These are phyloP conservation scores for Candida krabiensis DNA, from an alignment of 805 yeast genomes.

Conservation along the genomic window DNA sequence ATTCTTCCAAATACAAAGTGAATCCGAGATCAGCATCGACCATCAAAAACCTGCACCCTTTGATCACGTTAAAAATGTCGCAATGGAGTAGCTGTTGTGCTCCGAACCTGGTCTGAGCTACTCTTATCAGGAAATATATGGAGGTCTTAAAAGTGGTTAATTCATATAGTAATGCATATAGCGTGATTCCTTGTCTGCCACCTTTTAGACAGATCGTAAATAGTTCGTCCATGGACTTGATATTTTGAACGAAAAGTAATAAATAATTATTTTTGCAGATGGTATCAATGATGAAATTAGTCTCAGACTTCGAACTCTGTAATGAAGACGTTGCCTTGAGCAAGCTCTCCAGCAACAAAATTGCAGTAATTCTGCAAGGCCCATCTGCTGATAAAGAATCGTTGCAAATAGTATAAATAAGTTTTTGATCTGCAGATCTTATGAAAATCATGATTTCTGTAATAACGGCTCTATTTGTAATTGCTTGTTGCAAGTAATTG, in stretches of 20 bases:
- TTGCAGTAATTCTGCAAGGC: constrained; percentile 68
- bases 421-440: constrained; percentile 55
- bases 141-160: constrained; percentile 75
- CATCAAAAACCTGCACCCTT: constrained; percentile 52
- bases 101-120: constrained; percentile 76
- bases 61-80: constrained; percentile 65
- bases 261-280: constrained; percentile 68
- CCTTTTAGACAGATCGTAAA: constrained; percentile 37
- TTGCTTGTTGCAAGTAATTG: constrained; percentile 57
- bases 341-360: constrained; percentile 62
- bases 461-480: constrained; percentile 41
- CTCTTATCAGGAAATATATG: constrained; percentile 64
- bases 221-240: constrained; percentile 69
- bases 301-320: constrained; percentile 51
- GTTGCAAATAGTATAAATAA: constrained; percentile 65
- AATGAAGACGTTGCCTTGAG: constrained; percentile 43
- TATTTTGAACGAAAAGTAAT: constrained; percentile 60
- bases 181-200: constrained; percentile 36
- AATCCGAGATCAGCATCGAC: constrained; percentile 83
- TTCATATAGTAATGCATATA: constrained; percentile 65
- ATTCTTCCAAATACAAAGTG: constrained; percentile 28
- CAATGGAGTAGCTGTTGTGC: constrained; percentile 74
- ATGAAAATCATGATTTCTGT: constrained; percentile 54
- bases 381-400: constrained; percentile 85
- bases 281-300: constrained; percentile 57